Percentiles rank a stretch among this genome's conserved stretches.
Evolutionary conservation across 768 basidiomycete genomes (phyloP).

Genomic region (Tricholoma sp.): DNA sequence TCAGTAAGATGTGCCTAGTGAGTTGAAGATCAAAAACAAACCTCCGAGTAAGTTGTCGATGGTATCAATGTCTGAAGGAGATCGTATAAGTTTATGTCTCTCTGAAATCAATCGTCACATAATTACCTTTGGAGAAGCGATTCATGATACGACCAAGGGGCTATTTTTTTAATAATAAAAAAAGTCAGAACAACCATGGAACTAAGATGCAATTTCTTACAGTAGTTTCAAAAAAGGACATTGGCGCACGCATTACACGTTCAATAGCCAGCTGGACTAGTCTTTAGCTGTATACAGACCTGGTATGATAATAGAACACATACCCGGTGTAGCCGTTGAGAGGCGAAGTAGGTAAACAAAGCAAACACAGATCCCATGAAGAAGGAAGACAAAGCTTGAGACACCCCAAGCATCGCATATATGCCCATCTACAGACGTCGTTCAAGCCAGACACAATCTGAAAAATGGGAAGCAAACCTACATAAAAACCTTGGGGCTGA

Average conservation of each 20-base stretch:
- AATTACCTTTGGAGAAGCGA: slow-evolving; percentile 73
- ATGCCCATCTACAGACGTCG: slow-evolving; percentile 60
- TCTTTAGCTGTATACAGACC: not conserved
- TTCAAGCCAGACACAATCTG: not conserved
- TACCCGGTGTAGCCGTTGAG: slow-evolving; percentile 59
- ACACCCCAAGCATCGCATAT: slow-evolving; percentile 69
- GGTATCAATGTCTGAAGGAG: slow-evolving; percentile 61
- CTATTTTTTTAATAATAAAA: too few relatives aligned
- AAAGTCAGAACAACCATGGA: slow-evolving; percentile 1
- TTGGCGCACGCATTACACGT: slow-evolving; percentile 78
- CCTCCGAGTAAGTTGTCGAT: slow-evolving; percentile 70
- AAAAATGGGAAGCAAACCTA: slow-evolving; percentile 26
- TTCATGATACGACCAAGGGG: slow-evolving; percentile 88
- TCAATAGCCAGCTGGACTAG: slow-evolving; percentile 49
- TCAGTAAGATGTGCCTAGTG: not conserved
- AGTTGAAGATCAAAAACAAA: slow-evolving; percentile 17
- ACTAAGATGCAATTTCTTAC: slow-evolving; percentile 28
- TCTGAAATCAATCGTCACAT: not conserved
- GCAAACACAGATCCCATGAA: slow-evolving; percentile 63
- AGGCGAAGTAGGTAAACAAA: slow-evolving; percentile 72
- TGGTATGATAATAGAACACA: slow-evolving; percentile 7
- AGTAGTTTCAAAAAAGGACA: slow-evolving; percentile 88
- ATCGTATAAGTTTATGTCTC: slow-evolving; percentile 5
- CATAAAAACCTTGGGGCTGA: slow-evolving; percentile 64
- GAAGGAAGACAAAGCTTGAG: slow-evolving; percentile 66